Percentiles rank a stretch among this genome's conserved stretches.
Evolutionary conservation across 2,329 filamentous ascomycete genomes (phyloP).

Genomic region (Exutisphaerella laricina): DNA sequence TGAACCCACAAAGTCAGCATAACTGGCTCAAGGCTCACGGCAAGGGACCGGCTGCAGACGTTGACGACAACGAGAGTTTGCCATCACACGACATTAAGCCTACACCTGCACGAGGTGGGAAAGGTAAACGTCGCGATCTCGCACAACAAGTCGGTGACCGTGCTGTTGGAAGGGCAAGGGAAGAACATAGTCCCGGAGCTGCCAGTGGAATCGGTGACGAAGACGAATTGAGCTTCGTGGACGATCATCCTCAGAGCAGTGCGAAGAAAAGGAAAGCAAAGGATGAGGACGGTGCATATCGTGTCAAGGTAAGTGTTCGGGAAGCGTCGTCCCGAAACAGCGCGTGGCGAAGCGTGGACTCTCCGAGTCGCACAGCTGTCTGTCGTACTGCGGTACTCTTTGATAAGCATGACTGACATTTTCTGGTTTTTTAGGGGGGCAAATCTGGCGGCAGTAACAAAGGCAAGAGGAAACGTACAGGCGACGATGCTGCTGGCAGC

Average conservation of each 20-base stretch:
- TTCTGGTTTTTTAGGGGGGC: too few species aligned
- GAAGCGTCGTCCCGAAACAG: too few species aligned
- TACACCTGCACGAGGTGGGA: conserved; percentile 34
- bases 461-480: conserved; percentile 31
- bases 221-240: conserved; percentile 33
- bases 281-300: conserved; percentile 40
- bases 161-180: conserved; percentile 32
- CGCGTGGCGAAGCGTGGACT: too few species aligned
- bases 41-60: conserved; percentile 20
- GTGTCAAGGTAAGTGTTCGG: too few species aligned
- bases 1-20: conserved; percentile 86
- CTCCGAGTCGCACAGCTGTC: too few species aligned
- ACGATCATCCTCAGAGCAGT: conserved; percentile 21
- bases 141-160: conserved; percentile 35
- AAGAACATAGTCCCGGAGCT: conserved; percentile 31
- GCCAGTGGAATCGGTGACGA: conserved; percentile 29
- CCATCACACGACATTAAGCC: conserved; percentile 76
- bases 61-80: conserved; percentile 62
- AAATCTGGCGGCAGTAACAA: conserved; percentile 41
- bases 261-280: conserved; percentile 33
- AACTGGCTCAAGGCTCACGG: conserved; percentile 65
- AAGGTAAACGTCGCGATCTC: conserved; percentile 24
- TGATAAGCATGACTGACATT: too few species aligned
- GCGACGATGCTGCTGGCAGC: conserved; percentile 17
- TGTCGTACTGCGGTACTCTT: too few species aligned